phyloP scores from a whole-genome alignment of 495 filamentous ascomycete species.

The Penicillium macrosclerotiorum region DNA sequence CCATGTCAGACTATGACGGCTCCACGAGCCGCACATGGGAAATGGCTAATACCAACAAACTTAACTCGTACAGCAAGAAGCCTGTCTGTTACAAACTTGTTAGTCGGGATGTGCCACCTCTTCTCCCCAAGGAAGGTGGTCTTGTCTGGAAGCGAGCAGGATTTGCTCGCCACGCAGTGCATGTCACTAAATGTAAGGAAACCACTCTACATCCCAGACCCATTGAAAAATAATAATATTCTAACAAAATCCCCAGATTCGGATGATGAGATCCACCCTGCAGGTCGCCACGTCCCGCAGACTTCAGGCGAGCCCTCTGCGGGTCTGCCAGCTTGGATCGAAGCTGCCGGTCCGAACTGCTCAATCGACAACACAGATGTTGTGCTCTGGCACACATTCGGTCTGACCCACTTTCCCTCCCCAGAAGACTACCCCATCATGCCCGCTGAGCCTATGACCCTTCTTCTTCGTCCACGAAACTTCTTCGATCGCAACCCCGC shows the following conservation, averaged over 20 bases:
- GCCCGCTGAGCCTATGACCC: slow-evolving; percentile 86
- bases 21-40: slow-evolving; percentile 84
- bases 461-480: slow-evolving; percentile 79
- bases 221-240: neutral
- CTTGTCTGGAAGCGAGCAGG: slow-evolving; percentile 93
- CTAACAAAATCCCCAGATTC: slow-evolving; percentile 51
- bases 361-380: slow-evolving; percentile 82
- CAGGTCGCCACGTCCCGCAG: slow-evolving; percentile 91
- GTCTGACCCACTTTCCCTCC: slow-evolving; percentile 85
- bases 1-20: slow-evolving; percentile 79
- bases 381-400: slow-evolving; percentile 97
- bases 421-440: slow-evolving; percentile 96
- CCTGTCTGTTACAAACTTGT: slow-evolving; percentile 91
- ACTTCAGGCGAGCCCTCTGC: slow-evolving; percentile 80
- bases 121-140: slow-evolving; percentile 81
- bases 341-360: slow-evolving; percentile 58
- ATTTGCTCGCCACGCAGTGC: slow-evolving; percentile 87
- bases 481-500: slow-evolving; percentile 87
- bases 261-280: slow-evolving; percentile 87
- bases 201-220: neutral
- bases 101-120: slow-evolving; percentile 72
- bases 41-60: slow-evolving; percentile 78
- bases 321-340: slow-evolving; percentile 81
- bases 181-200: slow-evolving; percentile 83
- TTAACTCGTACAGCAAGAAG: slow-evolving; percentile 84